Evolutionary conservation across 2,329 filamentous ascomycete species (phyloP).

Genomic region (Phaeophleospora eucalypticola): DNA sequence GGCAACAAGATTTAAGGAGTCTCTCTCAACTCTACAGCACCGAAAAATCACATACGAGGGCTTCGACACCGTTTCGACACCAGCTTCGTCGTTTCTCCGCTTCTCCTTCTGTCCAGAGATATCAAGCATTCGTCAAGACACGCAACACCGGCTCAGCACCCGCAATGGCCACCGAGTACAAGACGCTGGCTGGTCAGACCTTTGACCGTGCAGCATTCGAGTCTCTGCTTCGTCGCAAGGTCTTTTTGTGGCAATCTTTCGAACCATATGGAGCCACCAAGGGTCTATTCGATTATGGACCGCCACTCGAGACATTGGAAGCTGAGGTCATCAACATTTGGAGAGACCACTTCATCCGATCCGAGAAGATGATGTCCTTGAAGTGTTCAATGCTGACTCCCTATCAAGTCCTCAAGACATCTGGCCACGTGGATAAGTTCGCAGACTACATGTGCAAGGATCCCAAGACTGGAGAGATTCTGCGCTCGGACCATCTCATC

Average conservation of each 20-base stretch:
- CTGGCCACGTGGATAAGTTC: constrained; percentile 94
- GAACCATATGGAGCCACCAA: constrained; percentile 67
- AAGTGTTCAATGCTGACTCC: constrained; percentile 94
- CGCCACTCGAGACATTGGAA: constrained; percentile 79
- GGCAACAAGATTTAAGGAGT: constrained; percentile 1
- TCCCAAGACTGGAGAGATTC: constrained; percentile 93
- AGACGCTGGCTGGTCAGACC: constrained; percentile 81
- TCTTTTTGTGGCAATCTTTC: constrained; percentile 94
- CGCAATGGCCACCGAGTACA: constrained; percentile 59
- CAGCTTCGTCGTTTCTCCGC: constrained; percentile 15
- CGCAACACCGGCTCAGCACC: constrained; percentile 37
- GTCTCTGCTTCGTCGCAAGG: constrained; percentile 76
- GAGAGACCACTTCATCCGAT: constrained; percentile 89
- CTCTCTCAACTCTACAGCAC: background rate
- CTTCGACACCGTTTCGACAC: background rate
- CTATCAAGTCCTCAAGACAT: constrained; percentile 86
- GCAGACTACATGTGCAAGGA: constrained; percentile 94
- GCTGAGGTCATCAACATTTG: constrained; percentile 83
- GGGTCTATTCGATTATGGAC: constrained; percentile 83
- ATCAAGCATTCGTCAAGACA: constrained; percentile 24
- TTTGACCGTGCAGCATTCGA: constrained; percentile 81
- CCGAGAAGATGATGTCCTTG: constrained; percentile 93
- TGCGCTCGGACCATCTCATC: constrained; percentile 93
- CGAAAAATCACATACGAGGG: too few relatives aligned
- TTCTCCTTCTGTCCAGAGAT: constrained; percentile 18